Base-by-base conservation (phyloP, 2,329 filamentous ascomycete species). In the Fusarium heterosporum region DNA sequence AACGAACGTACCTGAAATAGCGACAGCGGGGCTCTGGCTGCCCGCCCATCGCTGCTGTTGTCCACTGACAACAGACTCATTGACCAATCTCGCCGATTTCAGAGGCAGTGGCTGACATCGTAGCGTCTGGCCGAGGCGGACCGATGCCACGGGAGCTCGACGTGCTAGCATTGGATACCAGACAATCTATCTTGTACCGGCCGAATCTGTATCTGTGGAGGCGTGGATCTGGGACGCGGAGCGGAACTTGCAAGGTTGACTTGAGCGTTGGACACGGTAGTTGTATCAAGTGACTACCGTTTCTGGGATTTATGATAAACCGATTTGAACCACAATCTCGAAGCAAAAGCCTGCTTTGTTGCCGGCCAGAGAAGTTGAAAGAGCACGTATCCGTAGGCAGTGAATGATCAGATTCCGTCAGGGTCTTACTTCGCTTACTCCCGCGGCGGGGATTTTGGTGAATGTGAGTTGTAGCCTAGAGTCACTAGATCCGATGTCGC, bases 1-100 rank as follows among this genome's bases (percentile, higher is more conserved):
- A 49, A 47, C 25, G 55, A 63, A 73, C 71, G 67, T 69, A 73
- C 71, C 71, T 65, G 55, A 70, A 36, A 55, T 55, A 46, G 62
- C 49, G 41, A 55, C 53, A 48, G 64, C 51, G 62, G 69, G 57
- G 53, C 57, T 54, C 30, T 42, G 49, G 14, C 47, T 64, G 62
- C 68, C 69, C 56, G 42, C 54, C 53, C 66, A 68, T 62, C 68
- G 49, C 8, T 36, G 34, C 34, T 36, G 34, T 59, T 62, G 64
- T 48, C 54, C 39, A 54, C 47, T 39, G 40, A 41, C 38, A 12
- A n/a, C 22, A 17, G 41, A 29, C 43, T 42, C 61, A 34, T 41
- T 64, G 25, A 28, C 38, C 25, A 71, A 28, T 41, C 29, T 63
- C 9, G 55, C 55, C 16, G 32, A 57, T 13, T 43, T 59, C 41